These are phyloP conservation scores for Kernera saxatilis DNA, from an alignment of 345 rosid species.

Conservation along the genomic window DNA sequence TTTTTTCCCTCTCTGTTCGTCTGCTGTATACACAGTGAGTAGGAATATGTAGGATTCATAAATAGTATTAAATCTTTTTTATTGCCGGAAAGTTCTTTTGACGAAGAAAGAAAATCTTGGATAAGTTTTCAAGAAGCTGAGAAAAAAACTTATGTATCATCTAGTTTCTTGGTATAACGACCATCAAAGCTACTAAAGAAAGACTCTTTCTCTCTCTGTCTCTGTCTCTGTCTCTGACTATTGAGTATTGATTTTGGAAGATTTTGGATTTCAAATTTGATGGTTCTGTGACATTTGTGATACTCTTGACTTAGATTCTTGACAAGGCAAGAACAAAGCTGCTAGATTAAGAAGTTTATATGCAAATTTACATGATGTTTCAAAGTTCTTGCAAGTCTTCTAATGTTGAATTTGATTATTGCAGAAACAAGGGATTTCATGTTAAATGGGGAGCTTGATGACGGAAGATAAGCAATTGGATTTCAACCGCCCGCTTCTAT, in stretches of 20 bases:
- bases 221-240: neutral
- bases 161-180: neutral
- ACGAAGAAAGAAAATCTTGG: neutral
- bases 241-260: neutral
- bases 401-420: slow-evolving; percentile 17
- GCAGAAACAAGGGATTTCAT: slow-evolving; percentile 29
- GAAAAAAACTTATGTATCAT: neutral
- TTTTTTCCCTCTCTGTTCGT: neutral
- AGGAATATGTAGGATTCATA: neutral
- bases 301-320: neutral
- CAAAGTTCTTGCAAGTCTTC: neutral
- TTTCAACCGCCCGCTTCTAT: slow-evolving; percentile 70
- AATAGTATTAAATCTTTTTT: too few species aligned
- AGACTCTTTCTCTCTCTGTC: neutral
- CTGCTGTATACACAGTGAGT: neutral
- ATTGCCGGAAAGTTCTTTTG: too few species aligned
- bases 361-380: neutral
- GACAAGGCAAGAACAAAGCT: neutral
- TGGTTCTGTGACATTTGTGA: neutral
- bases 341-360: neutral
- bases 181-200: neutral
- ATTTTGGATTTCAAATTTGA: neutral
- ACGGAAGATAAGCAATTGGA: slow-evolving; percentile 85
- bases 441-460: slow-evolving; percentile 33
- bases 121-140: slow-evolving; percentile 1